Evolutionary conservation across 352 stramenopile genomes (phyloP).

Genomic region (Pythium rishiriense): DNA sequence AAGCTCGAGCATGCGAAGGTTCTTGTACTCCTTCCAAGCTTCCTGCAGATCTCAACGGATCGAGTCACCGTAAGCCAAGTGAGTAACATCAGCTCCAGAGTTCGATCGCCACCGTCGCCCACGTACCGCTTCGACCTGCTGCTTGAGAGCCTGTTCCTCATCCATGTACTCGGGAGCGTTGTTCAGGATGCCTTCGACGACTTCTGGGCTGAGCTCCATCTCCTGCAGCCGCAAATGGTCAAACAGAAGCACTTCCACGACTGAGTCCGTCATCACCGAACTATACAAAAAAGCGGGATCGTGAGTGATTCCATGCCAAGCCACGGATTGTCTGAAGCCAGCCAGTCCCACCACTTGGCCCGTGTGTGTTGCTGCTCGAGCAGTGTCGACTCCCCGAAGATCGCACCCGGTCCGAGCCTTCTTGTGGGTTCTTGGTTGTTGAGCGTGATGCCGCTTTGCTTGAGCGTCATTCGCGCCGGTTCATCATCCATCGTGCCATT

Average conservation of each 20-base stretch:
- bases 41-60: constrained; percentile 32
- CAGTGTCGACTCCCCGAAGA: constrained; percentile 68
- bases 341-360: constrained; percentile 48
- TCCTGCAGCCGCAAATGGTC: constrained; percentile 75
- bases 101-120: background rate
- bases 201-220: constrained; percentile 64
- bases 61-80: background rate
- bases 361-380: constrained; percentile 45
- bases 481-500: background rate
- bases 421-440: constrained; percentile 33
- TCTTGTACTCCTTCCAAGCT: constrained; percentile 71
- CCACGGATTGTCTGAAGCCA: background rate
- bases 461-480: background rate
- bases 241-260: constrained; percentile 73
- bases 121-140: constrained; percentile 40
- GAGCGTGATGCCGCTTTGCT: background rate
- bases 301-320: background rate
- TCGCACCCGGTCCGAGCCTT: constrained; percentile 46
- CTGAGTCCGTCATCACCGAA: constrained; percentile 59
- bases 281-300: constrained; percentile 19
- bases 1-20: constrained; percentile 60
- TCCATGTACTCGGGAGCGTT: constrained; percentile 57
- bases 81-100: too few relatives aligned
- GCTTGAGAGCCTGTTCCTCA: constrained; percentile 50
- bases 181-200: constrained; percentile 54